Conservation (phyloP, 495 filamentous ascomycete genomes). For the Xylaria acuta region DNA sequence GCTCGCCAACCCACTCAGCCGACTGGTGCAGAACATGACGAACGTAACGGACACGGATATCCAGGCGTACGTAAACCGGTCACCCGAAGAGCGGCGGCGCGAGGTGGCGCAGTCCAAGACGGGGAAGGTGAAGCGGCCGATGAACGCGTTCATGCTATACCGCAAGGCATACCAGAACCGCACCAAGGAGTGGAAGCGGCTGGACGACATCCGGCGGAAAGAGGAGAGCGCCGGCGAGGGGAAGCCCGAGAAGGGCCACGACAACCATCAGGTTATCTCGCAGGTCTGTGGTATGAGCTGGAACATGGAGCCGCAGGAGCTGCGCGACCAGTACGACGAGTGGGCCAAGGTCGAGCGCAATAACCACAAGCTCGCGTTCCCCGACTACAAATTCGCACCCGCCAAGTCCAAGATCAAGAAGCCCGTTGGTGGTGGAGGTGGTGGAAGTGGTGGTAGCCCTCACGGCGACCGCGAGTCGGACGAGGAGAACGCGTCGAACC, state of each 20-base stretch:
- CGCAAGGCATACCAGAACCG: constrained; percentile 90
- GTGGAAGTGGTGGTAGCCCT: not conserved
- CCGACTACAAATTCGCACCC: constrained; percentile 94
- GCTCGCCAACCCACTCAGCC: constrained; percentile 74
- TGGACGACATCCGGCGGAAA: constrained; percentile 26
- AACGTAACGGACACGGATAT: constrained; percentile 76
- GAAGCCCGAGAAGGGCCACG: constrained; percentile 55
- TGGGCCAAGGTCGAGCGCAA: constrained; percentile 81
- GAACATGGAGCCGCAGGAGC: constrained; percentile 73
- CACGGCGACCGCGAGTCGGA: constrained; percentile 58
- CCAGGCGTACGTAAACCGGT: constrained; percentile 78
- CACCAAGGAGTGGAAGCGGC: constrained; percentile 76
- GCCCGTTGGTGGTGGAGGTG: not conserved
- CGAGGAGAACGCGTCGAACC: constrained; percentile 47
- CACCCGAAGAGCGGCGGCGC: constrained; percentile 65
- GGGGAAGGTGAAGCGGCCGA: constrained; percentile 86
- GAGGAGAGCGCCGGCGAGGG: constrained; percentile 22
- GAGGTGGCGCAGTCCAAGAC: constrained; percentile 74
- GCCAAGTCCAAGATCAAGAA: constrained; percentile 67
- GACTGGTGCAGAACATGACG: constrained; percentile 68
- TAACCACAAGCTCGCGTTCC: constrained; percentile 86
- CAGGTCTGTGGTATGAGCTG: constrained; percentile 83
- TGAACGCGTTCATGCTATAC: constrained; percentile 99
- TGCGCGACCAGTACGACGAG: constrained; percentile 80
- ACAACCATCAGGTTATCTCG: constrained; percentile 95